phyloP scores from a whole-genome alignment of 768 basidiomycete genomes.

The Cubamyces lactineus region DNA sequence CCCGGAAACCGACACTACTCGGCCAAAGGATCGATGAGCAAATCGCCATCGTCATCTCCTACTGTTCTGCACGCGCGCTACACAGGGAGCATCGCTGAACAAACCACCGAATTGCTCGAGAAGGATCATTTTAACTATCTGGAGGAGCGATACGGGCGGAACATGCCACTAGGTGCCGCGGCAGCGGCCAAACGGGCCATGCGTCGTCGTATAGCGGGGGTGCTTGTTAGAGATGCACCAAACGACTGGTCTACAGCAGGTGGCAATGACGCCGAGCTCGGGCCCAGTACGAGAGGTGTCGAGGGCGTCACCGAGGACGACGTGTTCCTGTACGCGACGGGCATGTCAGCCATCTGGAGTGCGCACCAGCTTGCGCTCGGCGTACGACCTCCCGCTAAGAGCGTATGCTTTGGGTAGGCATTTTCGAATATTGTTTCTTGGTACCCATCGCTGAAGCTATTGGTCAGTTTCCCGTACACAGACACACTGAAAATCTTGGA shows the following conservation, averaged over 20 bases:
- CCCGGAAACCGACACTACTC: conserved; percentile 63
- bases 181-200: conserved; percentile 84
- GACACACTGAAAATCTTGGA: conserved; percentile 93
- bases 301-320: conserved; percentile 78
- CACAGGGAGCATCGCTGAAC: background rate
- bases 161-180: conserved; percentile 73
- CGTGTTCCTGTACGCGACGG: conserved; percentile 84
- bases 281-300: conserved; percentile 71
- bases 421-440: no score
- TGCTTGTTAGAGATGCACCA: conserved; percentile 64
- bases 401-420: conserved; percentile 94
- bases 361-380: conserved; percentile 74
- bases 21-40: conserved; percentile 35
- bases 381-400: conserved; percentile 66
- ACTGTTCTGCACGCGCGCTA: background rate
- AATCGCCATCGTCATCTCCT: conserved; percentile 23
- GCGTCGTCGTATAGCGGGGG: conserved; percentile 87
- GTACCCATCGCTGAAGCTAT: background rate
- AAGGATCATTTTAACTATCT: conserved; percentile 75
- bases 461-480: conserved; percentile 84
- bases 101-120: conserved; percentile 50
- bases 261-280: conserved; percentile 48
- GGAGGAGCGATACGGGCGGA: conserved; percentile 94
- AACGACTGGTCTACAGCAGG: conserved; percentile 49
- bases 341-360: conserved; percentile 95